Evolutionary conservation across 495 filamentous ascomycete genomes (phyloP).

Genomic region (Penicillium cinerascens): DNA sequence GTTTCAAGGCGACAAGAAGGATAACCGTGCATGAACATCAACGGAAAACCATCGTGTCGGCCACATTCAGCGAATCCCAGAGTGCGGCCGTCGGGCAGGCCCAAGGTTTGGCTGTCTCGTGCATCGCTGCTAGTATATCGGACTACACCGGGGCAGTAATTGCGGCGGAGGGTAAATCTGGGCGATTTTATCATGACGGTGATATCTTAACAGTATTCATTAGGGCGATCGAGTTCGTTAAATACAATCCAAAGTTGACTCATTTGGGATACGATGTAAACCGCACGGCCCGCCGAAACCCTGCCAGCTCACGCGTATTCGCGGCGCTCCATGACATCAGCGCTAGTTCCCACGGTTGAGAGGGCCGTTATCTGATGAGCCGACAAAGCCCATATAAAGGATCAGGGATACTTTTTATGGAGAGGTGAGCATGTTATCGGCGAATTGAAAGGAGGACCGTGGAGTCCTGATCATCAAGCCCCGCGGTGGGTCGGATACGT

Average conservation of each 20-base stretch:
- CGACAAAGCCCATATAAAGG: too few species aligned
- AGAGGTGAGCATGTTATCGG: neutral
- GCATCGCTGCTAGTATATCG: conserved; percentile 1
- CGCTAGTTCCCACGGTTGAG: too few species aligned
- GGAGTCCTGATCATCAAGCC: conserved; percentile 1
- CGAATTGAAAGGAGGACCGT: neutral
- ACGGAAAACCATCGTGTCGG: conserved; percentile 20
- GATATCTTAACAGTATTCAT: too few species aligned
- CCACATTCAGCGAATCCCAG: conserved; percentile 44
- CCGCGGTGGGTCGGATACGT: conserved; percentile 15
- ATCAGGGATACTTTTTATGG: too few species aligned
- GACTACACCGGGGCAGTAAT: neutral
- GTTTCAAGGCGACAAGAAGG: conserved; percentile 43
- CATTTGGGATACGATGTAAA: neutral
- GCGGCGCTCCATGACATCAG: too few species aligned
- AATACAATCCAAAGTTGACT: too few species aligned
- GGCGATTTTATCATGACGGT: neutral
- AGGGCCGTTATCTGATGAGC: too few species aligned
- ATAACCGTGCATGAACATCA: conserved; percentile 45
- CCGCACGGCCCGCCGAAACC: too few species aligned
- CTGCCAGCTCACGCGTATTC: too few species aligned
- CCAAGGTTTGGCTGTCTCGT: conserved; percentile 24
- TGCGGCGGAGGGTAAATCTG: neutral
- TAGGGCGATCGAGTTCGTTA: too few species aligned
- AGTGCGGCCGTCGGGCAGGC: conserved; percentile 35